Base-by-base conservation (phyloP, 345 rosid species). In the Rhizophora mangle region DNA sequence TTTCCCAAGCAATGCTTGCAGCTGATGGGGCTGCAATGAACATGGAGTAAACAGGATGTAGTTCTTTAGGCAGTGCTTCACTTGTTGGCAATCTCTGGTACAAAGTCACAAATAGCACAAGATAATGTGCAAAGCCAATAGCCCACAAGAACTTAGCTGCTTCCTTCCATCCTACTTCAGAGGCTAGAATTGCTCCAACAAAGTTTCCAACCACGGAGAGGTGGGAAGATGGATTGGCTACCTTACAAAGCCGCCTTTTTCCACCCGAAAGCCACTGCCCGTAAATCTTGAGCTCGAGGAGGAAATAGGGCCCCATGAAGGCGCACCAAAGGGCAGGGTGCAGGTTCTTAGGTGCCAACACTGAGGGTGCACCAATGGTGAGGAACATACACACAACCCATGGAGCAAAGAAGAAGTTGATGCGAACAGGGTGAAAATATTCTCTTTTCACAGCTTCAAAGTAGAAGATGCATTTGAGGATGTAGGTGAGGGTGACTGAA, bases 191-290 rank as follows among this genome's bases (percentile, higher is more conserved):
- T 5, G 97, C 96, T 21, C 97, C 96, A 6, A 95, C 97, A 21
- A 92, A 95, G 51, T 95, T 95, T 57, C 97, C 99, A 1, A 95
- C 97, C 27, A 95, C 89, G 2, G 96, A 95, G 27, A 95, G 90
- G 81, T 92, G 97, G 21, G 97, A 84, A 56, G 99, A 89, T 6
- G 96, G 99, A 70, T 95, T 95, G 10, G 90, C 99, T 7, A 95
- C 99, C 85, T 95, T 95, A 74, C 97, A 89, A 29, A 95, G 96
- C 19, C 96, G 86, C 72, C 97, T 78, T 76, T 77, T 91, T 51
- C 99, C 97, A 11, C 99, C 96, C 0, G 96, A 95, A 24, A 95
- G 87, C 97, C 99, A 95, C 60, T 95, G 96, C 18, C 99, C 93
- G 49, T 95, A 91, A 31, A 95, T 89, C 82, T 95, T 95, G 52